Evolutionary conservation across 768 basidiomycete genomes (phyloP).

Genomic region (Pholiota microspora): DNA sequence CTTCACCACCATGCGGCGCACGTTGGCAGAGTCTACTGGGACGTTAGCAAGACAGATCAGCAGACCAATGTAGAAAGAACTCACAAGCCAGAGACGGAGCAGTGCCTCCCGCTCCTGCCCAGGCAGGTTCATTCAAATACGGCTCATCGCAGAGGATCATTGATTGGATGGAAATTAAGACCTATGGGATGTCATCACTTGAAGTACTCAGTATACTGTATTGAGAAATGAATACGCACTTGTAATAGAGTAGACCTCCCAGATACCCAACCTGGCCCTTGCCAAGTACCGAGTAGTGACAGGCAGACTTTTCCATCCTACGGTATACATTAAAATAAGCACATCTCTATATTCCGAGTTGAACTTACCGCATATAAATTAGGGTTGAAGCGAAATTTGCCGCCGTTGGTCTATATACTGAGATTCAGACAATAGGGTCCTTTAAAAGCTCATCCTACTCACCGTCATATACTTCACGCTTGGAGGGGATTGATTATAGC

Average conservation of each 20-base stretch:
- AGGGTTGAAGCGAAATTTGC: slow-evolving; percentile 90
- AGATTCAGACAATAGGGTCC: background rate
- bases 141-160: slow-evolving; percentile 96
- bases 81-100: slow-evolving; percentile 76
- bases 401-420: slow-evolving; percentile 73
- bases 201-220: slow-evolving; percentile 51
- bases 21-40: slow-evolving; percentile 79
- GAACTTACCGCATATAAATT: slow-evolving; percentile 85
- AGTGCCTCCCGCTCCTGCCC: slow-evolving; percentile 72
- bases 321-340: background rate
- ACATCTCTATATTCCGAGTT: background rate
- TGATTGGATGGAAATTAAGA: slow-evolving; percentile 92
- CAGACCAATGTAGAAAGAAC: slow-evolving; percentile 19
- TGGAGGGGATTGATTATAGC: slow-evolving; percentile 87
- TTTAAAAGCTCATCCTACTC: slow-evolving; percentile 16
- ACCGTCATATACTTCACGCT: slow-evolving; percentile 64
- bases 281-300: slow-evolving; percentile 89
- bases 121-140: slow-evolving; percentile 91
- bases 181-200: slow-evolving; percentile 39
- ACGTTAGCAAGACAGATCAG: slow-evolving; percentile 2
- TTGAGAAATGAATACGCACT: slow-evolving; percentile 50
- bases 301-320: slow-evolving; percentile 95
- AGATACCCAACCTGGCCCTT: slow-evolving; percentile 89
- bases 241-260: slow-evolving; percentile 90
- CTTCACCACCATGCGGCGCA: slow-evolving; percentile 88